phyloP scores from a whole-genome alignment of 2,329 filamentous ascomycete species.

The Cladosporium sp. region DNA sequence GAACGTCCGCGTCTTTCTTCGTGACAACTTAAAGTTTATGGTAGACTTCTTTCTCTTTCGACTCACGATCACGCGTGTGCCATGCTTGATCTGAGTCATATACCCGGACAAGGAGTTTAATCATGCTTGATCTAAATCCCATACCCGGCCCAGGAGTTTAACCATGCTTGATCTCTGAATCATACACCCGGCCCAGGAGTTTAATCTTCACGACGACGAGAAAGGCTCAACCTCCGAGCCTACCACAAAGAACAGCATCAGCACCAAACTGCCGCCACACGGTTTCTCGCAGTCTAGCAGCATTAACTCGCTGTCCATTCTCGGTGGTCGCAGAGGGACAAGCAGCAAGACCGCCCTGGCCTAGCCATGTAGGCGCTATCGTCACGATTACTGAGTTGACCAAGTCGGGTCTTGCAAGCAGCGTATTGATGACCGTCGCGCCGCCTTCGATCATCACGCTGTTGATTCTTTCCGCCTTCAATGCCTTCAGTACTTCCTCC shows the following conservation, averaged over 20 bases:
- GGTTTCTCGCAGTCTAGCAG: conserved; percentile 66
- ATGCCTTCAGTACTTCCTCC: conserved; percentile 61
- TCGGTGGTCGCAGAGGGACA: conserved; percentile 63
- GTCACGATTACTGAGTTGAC: conserved; percentile 83
- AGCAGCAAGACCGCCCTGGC: conserved; percentile 76
- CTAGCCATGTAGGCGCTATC: conserved; percentile 88
- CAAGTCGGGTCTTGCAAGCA: conserved; percentile 64
- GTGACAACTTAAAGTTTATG: neutral
- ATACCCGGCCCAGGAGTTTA: neutral
- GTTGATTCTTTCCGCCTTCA: conserved; percentile 62
- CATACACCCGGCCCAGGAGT: neutral
- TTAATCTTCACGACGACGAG: neutral
- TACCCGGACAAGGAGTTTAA: neutral
- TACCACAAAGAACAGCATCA: conserved; percentile 79
- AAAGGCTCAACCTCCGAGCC: conserved; percentile 16
- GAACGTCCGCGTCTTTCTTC: neutral
- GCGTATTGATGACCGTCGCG: conserved; percentile 75
- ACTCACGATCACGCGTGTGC: neutral
- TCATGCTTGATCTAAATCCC: neutral
- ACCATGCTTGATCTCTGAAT: neutral
- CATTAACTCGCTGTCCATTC: conserved; percentile 53
- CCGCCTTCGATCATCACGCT: conserved; percentile 95
- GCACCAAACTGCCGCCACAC: conserved; percentile 78
- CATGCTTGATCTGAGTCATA: neutral
- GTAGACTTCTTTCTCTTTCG: neutral